Evolutionary conservation across 2,329 filamentous ascomycete species (phyloP), one percentile per base, ranked within the genome.

Genomic region (Alternaria dauci): DNA sequence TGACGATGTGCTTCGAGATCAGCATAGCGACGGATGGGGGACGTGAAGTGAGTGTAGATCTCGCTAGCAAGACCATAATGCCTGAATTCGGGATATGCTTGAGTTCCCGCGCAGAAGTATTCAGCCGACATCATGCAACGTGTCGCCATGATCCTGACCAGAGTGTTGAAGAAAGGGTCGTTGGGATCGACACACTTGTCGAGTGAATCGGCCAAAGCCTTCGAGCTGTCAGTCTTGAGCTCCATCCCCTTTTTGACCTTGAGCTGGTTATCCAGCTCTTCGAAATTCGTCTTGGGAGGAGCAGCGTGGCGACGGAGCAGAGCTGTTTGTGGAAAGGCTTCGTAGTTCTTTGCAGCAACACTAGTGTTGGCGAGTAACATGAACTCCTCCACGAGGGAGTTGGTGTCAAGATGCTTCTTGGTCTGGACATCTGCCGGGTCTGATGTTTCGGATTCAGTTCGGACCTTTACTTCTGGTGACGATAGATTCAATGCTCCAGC

Each of bases 61-160:
- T 96, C 92, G 4, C 91, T 93, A 0, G 96, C 96, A 36, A 99
- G 89, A 69, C 95, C 95, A 79, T 99, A 99, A 81, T 99, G 96
- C 53, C 93, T 88, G 85, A 97, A 99, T 77, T 98, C 95, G 0
- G 93, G 91, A 77, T 95, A 94, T 0, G 94, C 88, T 77, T 97
- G 93, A 7, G 93, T 94, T 61, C 95, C 95, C 0, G 94, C 92
- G 81, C 92, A 95, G 81, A 99, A 99, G 81, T 99, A 99, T 81
- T 99, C 95, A 63, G 95, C 95, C 55, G 93, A 95, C 85, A 97
- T 97, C 95, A 99, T 99, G 86, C 95, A 99, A 23, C 95, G 90
- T 8, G 95, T 99, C 9, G 95, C 95, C 83, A 99, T 91, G 81
- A 99, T 97, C 76, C 95, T 92, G 70, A 99, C 90, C 25, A 99